Percentiles rank a stretch among this genome's conserved stretches.
These are phyloP conservation scores for Lactarius deliciosus DNA, from an alignment of 768 basidiomycete genomes.

Conservation along the genomic window DNA sequence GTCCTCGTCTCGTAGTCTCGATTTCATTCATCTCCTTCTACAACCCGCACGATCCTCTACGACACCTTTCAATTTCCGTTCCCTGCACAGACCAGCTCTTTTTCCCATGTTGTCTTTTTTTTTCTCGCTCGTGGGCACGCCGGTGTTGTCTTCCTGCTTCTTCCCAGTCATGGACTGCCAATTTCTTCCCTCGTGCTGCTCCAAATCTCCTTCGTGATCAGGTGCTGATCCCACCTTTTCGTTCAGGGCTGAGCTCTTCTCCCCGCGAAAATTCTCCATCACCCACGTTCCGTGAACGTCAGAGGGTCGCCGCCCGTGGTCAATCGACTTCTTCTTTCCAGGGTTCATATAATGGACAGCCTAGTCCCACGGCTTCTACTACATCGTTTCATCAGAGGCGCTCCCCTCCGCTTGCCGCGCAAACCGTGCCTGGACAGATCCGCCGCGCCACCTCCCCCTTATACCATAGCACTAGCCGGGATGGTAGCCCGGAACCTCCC, in stretches of 20 bases:
- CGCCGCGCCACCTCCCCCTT: conserved; percentile 29
- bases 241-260: conserved; percentile 25
- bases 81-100: not conserved
- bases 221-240: conserved; percentile 7
- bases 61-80: not conserved
- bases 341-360: conserved; percentile 24
- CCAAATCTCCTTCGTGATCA: not conserved
- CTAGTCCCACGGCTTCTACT: conserved; percentile 28
- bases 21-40: not conserved
- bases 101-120: not conserved
- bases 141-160: not conserved
- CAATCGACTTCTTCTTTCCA: conserved; percentile 26
- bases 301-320: conserved; percentile 21
- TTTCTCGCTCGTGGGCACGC: not conserved
- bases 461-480: conserved; percentile 26
- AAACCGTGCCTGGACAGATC: conserved; percentile 25
- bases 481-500: conserved; percentile 27
- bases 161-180: not conserved
- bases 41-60: not conserved
- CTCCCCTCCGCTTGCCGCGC: conserved; percentile 27
- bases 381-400: conserved; percentile 29
- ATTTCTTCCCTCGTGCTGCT: conserved; percentile 1
- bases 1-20: not conserved
- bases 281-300: conserved; percentile 29
- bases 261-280: conserved; percentile 29